These are phyloP conservation scores for Cladosporium velox DNA, from an alignment of 2,329 filamentous ascomycete genomes.

Conservation along the genomic window DNA sequence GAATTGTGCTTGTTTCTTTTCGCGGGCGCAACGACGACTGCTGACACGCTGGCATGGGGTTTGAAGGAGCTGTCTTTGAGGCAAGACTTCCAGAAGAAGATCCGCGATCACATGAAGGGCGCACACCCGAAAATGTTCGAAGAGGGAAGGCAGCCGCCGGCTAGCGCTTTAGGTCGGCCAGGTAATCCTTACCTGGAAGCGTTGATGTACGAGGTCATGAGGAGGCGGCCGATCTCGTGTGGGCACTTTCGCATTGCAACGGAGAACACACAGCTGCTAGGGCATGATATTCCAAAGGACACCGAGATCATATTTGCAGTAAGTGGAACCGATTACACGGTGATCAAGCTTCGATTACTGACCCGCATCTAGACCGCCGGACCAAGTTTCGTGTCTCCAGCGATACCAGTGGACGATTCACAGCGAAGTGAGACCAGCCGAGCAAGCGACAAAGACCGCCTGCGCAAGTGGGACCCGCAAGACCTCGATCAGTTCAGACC, in stretches of 20 bases:
- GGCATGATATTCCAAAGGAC: neutral
- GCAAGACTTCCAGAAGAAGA: neutral
- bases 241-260: neutral
- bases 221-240: neutral
- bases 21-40: neutral
- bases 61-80: neutral
- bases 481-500: neutral
- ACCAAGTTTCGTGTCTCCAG: neutral
- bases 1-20: neutral
- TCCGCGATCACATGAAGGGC: neutral
- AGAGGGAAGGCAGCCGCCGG: neutral
- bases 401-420: neutral
- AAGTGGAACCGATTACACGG: neutral
- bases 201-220: neutral
- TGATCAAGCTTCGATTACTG: neutral
- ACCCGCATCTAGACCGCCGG: neutral
- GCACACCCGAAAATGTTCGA: neutral
- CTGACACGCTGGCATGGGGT: neutral
- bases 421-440: neutral
- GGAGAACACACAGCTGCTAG: neutral
- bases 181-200: neutral
- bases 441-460: neutral
- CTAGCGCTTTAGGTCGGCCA: neutral
- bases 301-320: neutral
- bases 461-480: neutral